phyloP scores from a whole-genome alignment of 495 filamentous ascomycete species.

The Tetracladium marchalianum region DNA sequence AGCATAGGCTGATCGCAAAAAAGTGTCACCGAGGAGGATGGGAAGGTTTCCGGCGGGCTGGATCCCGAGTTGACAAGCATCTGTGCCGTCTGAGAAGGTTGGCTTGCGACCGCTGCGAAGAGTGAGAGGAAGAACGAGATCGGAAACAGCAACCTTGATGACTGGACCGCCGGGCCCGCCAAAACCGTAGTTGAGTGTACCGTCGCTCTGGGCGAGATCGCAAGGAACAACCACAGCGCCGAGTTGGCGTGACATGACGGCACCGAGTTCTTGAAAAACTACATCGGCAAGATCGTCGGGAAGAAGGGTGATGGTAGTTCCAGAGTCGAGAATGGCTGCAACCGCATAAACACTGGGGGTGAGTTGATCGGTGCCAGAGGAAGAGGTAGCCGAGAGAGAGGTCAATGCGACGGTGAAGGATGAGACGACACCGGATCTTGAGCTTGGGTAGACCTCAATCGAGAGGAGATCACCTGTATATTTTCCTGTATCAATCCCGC shows the following conservation, averaged over 20 bases:
- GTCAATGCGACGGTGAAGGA: slow-evolving; percentile 74
- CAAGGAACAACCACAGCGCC: slow-evolving; percentile 63
- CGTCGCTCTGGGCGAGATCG: slow-evolving; percentile 45
- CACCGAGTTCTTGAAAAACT: slow-evolving; percentile 62
- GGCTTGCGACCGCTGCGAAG: slow-evolving; percentile 35
- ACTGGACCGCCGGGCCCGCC: slow-evolving; percentile 46
- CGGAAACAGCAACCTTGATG: slow-evolving; percentile 66
- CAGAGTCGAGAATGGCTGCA: slow-evolving; percentile 77
- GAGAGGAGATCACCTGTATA: slow-evolving; percentile 65
- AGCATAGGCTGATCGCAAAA: slow-evolving; percentile 85
- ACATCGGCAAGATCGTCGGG: slow-evolving; percentile 56
- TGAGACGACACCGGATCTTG: slow-evolving; percentile 30
- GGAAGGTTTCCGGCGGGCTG: slow-evolving; percentile 50
- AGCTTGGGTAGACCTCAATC: slow-evolving; percentile 41
- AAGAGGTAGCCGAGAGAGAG: slow-evolving; percentile 32
- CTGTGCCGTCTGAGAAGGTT: slow-evolving; percentile 45
- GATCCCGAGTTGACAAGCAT: slow-evolving; percentile 67
- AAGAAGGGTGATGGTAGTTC: slow-evolving; percentile 77
- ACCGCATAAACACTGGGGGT: slow-evolving; percentile 44
- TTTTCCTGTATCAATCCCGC: slow-evolving; percentile 83
- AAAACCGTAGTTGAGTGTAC: slow-evolving; percentile 65
- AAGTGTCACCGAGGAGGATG: slow-evolving; percentile 84
- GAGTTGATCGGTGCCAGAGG: slow-evolving; percentile 37
- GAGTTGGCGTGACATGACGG: slow-evolving; percentile 34
- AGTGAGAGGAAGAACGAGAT: slow-evolving; percentile 62